A percentile compares a stretch with the other conserved stretches of the same genome.
Conservation (phyloP, 208 protist genomes). For the Porcisia hertigi region DNA sequence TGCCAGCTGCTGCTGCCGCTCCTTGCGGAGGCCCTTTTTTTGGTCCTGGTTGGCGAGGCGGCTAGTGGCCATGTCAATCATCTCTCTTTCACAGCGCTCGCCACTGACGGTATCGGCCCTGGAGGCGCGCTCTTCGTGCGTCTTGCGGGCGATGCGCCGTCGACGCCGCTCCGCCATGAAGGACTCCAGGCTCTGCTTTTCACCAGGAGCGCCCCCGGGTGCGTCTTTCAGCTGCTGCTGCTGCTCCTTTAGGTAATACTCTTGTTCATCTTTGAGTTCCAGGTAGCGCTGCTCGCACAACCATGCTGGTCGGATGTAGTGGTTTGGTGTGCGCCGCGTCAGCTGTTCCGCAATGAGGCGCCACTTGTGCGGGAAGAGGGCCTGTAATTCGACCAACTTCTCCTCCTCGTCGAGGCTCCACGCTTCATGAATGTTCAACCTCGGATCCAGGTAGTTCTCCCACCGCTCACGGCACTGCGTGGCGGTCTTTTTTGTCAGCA, state of each 20-base stretch:
- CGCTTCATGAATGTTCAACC: conserved; percentile 98
- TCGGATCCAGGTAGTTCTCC: conserved; percentile 99
- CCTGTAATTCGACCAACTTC: conserved; percentile 98
- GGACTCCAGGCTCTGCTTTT: conserved; percentile 59
- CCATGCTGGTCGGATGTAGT: conserved; percentile 96
- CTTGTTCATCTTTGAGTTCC: conserved; percentile 92
- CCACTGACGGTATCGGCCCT: conserved; percentile 97
- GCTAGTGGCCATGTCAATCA: conserved; percentile 98
- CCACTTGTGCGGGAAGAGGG: conserved; percentile 99
- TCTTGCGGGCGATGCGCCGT: conserved; percentile 54
- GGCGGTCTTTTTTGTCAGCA: conserved; percentile 98
- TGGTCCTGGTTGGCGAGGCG: conserved; percentile 99
- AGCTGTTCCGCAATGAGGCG: conserved; percentile 96
- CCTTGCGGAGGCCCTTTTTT: conserved; percentile 99
- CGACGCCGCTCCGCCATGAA: conserved; percentile 75
- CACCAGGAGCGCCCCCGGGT: conserved; percentile 4
- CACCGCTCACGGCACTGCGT: conserved; percentile 99
- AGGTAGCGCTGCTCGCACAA: conserved; percentile 99
- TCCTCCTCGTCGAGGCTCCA: conserved; percentile 99
- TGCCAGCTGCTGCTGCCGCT: conserved; percentile 97
- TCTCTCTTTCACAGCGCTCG: conserved; percentile 98
- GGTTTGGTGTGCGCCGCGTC: conserved; percentile 39
- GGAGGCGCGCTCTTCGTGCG: conserved; percentile 97
- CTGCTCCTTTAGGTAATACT: conserved; percentile 68
- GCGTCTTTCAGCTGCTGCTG: conserved; percentile 19